Base-by-base conservation (phyloP, 73 alveolate genomes). In the Paramecium tetraurelia region DNA sequence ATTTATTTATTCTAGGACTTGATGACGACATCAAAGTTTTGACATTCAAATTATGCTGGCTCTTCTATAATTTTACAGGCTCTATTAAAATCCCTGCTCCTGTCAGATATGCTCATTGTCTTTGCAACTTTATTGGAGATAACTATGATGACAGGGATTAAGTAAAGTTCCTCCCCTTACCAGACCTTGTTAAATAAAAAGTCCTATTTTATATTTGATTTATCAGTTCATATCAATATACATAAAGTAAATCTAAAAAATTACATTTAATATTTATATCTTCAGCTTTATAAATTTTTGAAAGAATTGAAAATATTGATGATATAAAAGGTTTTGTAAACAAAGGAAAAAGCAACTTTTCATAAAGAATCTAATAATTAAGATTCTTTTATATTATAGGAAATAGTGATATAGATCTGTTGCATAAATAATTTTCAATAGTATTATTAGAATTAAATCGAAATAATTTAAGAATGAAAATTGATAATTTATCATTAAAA, bases 1-100 rank as follows among this genome's bases (percentile, higher is more conserved):
- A 1, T 18, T 4, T 53, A 38, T 75, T 14, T 33, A 75, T 75
- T 7, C 0, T 41, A 46, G 90, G 97, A 85, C 92, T 92, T 70
- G 93, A 96, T 57, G 98, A 96, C 95, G 97, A 92, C 59, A 63
- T 89, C 20, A 70, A 89, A 38, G 63, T 89, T 8, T 94, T 97
- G 10, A 95, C 99, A 58, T 97, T 94, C 92, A 96, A 97, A 44
- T 95, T 97, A 50, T 97, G 99, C 46, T 97, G 93, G 95, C 93
- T 97, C 93, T 97, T 97, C 95, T 97, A 98, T 93, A 97, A 97
- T 92, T 97, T 97, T 96, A 95, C 97, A 59, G 99, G 99, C 2
- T 95, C 99, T 40, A 95, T 97, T 58, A 96, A 97, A 50, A 89
- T 68, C 57, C 99, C 99, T 20, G 97, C 99, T 10, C 97, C 99